phyloP scores from a whole-genome alignment of 1,139 yeast genomes.

The Casaregolazyma suthepensis region DNA sequence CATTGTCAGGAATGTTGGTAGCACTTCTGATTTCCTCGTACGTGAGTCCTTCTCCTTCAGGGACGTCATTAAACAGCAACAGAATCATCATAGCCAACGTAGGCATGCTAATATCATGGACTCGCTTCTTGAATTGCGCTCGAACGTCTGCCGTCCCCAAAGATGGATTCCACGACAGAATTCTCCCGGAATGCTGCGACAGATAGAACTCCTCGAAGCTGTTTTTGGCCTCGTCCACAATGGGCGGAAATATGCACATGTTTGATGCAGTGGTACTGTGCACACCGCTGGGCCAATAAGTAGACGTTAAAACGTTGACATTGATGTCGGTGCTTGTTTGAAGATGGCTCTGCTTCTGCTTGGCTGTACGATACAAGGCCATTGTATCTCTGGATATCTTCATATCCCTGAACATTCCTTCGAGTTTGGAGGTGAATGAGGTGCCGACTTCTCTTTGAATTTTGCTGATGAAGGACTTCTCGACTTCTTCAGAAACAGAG shows the following conservation, averaged over 20 bases:
- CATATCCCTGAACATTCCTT: constrained; percentile 84
- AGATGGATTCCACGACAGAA: constrained; percentile 76
- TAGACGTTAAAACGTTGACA: constrained; percentile 51
- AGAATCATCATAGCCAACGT: constrained; percentile 74
- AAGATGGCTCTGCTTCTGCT: constrained; percentile 7
- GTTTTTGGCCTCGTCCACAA: constrained; percentile 38
- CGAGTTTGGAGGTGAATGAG: constrained; percentile 70
- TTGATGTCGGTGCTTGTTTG: constrained; percentile 33
- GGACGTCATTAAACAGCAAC: constrained; percentile 58
- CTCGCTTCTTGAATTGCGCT: constrained; percentile 45
- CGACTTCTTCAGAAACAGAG: constrained; percentile 55
- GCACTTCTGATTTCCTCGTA: constrained; percentile 56
- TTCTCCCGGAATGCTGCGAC: constrained; percentile 64
- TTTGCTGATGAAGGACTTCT: constrained; percentile 61
- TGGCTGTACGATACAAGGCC: constrained; percentile 34
- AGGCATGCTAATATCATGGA: constrained; percentile 77
- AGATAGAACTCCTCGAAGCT: constrained; percentile 48
- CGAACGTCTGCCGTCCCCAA: constrained; percentile 68
- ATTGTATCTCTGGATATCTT: constrained; percentile 59
- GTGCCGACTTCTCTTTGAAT: constrained; percentile 76
- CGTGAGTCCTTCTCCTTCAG: constrained; percentile 47
- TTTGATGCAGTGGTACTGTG: constrained; percentile 44
- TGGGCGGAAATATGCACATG: constrained; percentile 46
- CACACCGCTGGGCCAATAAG: constrained; percentile 57
- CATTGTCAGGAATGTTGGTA: constrained; percentile 69